Base-by-base conservation (phyloP, 306 rosid species). In the Mucuna pruriens region DNA sequence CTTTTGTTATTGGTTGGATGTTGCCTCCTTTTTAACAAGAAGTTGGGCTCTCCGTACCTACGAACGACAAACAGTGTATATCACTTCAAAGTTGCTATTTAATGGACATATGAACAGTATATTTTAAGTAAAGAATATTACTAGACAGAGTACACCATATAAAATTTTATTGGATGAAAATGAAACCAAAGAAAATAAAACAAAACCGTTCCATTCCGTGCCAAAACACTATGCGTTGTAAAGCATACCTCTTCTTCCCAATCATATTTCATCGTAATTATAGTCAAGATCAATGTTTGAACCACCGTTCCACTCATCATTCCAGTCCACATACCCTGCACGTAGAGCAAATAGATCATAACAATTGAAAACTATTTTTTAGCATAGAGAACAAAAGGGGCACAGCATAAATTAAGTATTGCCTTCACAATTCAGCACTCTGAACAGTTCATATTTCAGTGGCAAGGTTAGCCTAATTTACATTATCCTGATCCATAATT, bases 261-360 rank as follows among this genome's bases (percentile, higher is more conserved):
- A 67, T 92, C 86, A 45, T 86, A 88, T 80, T 87, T 85, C 75
- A 82, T 10, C 15, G 92, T 90, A 64, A 89, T 78, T 25, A 78
- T 2, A 1, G 57, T 9, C 79, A 92, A 76, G 55, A 88, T 80
- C 55, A 82, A 45, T 52, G 97, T 90, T 76, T 86, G 94, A 85
- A 87, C 90, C 64, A 90, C 77, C 12, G 93, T 90, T 71, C 94
- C 94, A 54, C 88, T 39, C 72, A 92, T 76, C 92, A 92, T 90
- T 78, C 97, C 94, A 15, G 75, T 49, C 95, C 92, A 89, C 77
- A 88, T 75, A 4, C 92, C 93, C 95, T 87, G 52, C 40, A 20
- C 1, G n/a, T 38, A 80, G 0, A 17, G 38, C 23, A 38, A 58
- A 17, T 39, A 20, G 64, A 71, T 49, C 66, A 66, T 16, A 22